Evolutionary conservation across 176 grass and related monocot species (phyloP).

Genomic region (Oryza officinalis): DNA sequence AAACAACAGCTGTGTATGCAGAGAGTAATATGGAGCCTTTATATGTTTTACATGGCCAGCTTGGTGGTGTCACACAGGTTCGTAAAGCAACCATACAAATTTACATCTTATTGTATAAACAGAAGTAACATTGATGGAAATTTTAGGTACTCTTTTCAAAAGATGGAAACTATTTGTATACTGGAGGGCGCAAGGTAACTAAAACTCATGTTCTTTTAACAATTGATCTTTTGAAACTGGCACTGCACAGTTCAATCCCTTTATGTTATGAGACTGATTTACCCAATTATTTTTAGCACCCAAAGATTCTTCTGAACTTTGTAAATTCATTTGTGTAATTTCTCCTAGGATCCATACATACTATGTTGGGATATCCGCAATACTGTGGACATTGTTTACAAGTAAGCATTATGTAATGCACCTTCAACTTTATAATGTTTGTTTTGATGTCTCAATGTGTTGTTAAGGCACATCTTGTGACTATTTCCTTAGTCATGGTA

Average conservation of each 20-base stretch:
- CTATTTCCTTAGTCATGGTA: background rate
- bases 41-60: conserved; percentile 86
- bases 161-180: conserved; percentile 95
- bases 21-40: conserved; percentile 86
- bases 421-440: background rate
- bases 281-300: background rate
- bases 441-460: background rate
- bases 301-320: background rate
- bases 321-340: conserved; percentile 25
- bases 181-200: conserved; percentile 91
- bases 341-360: conserved; percentile 90
- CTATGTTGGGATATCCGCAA: conserved; percentile 99
- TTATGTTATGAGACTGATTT: background rate
- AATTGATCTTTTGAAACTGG: conserved; percentile 11
- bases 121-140: conserved; percentile 29
- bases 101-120: background rate
- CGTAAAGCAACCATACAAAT: background rate
- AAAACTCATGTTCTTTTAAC: conserved; percentile 11
- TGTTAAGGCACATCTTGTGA: background rate
- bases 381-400: conserved; percentile 83
- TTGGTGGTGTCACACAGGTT: conserved; percentile 95
- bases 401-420: conserved; percentile 56
- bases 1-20: conserved; percentile 80
- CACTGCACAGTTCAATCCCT: conserved; percentile 19
- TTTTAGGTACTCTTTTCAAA: conserved; percentile 89